These are phyloP conservation scores for Populus ilicifolia DNA, from an alignment of 345 rosid species.

Conservation along the genomic window DNA sequence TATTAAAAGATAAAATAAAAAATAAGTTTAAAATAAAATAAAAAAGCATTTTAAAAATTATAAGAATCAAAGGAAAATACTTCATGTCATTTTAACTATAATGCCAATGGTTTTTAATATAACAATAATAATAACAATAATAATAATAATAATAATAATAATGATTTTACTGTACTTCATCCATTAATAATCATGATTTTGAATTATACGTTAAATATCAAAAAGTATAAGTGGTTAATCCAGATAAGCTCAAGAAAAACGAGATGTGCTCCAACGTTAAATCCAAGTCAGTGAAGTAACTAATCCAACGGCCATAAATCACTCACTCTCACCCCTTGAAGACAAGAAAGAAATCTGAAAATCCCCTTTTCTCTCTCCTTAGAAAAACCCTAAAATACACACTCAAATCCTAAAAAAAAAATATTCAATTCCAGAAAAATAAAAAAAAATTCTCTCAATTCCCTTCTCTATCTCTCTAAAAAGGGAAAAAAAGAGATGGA, in stretches of 20 bases:
- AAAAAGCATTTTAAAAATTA: too few species aligned
- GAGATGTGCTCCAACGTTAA: conserved; percentile 7
- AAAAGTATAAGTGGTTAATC: neutral
- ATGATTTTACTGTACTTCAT: too few species aligned
- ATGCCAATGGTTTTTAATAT: too few species aligned
- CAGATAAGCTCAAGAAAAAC: neutral
- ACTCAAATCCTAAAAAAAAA: conserved; percentile 6
- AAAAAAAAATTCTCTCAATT: conserved; percentile 13
- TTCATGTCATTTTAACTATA: too few species aligned
- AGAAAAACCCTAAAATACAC: conserved; percentile 1
- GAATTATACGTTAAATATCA: too few species aligned
- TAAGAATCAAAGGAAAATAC: too few species aligned
- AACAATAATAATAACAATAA: too few species aligned
- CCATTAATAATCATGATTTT: too few species aligned
- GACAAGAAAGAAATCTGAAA: neutral
- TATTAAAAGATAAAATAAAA: neutral
- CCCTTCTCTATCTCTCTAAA: conserved; percentile 29
- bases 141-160: too few species aligned
- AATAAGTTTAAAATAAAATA: too few species aligned
- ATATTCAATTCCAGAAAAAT: conserved; percentile 22
- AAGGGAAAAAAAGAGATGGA: conserved; percentile 41
- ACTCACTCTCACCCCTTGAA: too few species aligned
- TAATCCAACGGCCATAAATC: conserved; percentile 28
- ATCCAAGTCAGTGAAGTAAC: neutral
- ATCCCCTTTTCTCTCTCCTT: neutral